Conservation (phyloP, 805 yeast species). For the Candida namnaoensis region DNA sequence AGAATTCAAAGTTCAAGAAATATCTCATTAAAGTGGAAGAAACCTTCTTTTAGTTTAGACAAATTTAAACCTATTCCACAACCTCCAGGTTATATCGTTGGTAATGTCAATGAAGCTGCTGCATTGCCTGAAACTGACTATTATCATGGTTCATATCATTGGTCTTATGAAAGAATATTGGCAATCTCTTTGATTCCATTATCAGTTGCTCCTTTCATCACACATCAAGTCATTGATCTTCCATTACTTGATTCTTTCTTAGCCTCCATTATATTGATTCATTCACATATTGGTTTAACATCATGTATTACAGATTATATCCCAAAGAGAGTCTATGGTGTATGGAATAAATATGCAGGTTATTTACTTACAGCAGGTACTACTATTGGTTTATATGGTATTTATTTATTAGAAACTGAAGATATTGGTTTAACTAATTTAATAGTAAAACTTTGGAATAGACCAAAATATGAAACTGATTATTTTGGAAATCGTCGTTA, state of each 20-base stretch:
- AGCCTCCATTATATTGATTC: constrained; percentile 47
- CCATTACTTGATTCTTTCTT: constrained; percentile 50
- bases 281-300: constrained; percentile 64
- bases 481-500: not conserved
- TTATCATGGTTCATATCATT: constrained; percentile 63
- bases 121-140: constrained; percentile 48
- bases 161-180: constrained; percentile 61
- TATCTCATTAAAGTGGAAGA: constrained; percentile 4
- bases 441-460: constrained; percentile 26
- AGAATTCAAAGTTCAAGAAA: not conserved
- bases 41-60: constrained; percentile 14
- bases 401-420: constrained; percentile 58
- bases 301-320: constrained; percentile 75
- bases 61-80: constrained; percentile 44
- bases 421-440: constrained; percentile 56
- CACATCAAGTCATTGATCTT: constrained; percentile 28
- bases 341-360: constrained; percentile 53
- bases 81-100: constrained; percentile 68
- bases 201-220: constrained; percentile 48
- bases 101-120: constrained; percentile 66
- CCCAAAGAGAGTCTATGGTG: constrained; percentile 65
- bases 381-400: constrained; percentile 58
- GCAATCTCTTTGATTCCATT: constrained; percentile 59
- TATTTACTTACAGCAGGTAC: constrained; percentile 55
- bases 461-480: constrained; percentile 19